phyloP scores from a whole-genome alignment of 2,329 filamentous ascomycete species.

The Ophiostoma perfectum region DNA sequence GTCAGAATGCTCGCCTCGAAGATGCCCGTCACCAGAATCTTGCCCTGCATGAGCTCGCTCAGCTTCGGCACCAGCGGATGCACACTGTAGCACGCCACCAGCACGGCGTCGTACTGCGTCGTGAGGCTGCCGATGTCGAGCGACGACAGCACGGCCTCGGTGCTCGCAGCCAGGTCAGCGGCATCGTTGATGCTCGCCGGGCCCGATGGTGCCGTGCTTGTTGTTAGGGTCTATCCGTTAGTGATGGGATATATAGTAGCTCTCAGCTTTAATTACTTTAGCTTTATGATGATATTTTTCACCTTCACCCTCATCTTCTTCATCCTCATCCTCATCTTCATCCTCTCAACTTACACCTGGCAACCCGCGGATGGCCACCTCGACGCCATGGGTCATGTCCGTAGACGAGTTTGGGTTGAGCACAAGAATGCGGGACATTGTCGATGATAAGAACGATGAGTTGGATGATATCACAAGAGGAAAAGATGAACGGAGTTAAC shows the following conservation, averaged over 20 bases:
- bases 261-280: too few relatives aligned
- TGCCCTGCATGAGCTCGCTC: conserved; percentile 30
- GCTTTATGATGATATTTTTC: too few relatives aligned
- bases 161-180: conserved; percentile 60
- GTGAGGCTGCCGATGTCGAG: conserved; percentile 39
- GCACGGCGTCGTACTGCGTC: conserved; percentile 61
- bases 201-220: conserved; percentile 62
- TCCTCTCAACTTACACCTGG: conserved; percentile 39
- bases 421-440: conserved; percentile 51
- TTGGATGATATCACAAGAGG: background rate
- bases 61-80: conserved; percentile 69
- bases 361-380: conserved; percentile 44
- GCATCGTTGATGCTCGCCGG: conserved; percentile 75
- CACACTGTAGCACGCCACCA: conserved; percentile 83
- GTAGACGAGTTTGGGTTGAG: conserved; percentile 75
- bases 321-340: too few relatives aligned
- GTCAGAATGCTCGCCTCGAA: conserved; percentile 76
- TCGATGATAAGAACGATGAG: background rate
- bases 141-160: conserved; percentile 54
- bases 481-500: background rate
- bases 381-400: conserved; percentile 65
- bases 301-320: too few relatives aligned
- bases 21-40: conserved; percentile 66
- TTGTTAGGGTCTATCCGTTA: conserved; percentile 32
- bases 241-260: too few relatives aligned